Conservation (phyloP, 352 stramenopile genomes). For the Globisporangium polare region DNA sequence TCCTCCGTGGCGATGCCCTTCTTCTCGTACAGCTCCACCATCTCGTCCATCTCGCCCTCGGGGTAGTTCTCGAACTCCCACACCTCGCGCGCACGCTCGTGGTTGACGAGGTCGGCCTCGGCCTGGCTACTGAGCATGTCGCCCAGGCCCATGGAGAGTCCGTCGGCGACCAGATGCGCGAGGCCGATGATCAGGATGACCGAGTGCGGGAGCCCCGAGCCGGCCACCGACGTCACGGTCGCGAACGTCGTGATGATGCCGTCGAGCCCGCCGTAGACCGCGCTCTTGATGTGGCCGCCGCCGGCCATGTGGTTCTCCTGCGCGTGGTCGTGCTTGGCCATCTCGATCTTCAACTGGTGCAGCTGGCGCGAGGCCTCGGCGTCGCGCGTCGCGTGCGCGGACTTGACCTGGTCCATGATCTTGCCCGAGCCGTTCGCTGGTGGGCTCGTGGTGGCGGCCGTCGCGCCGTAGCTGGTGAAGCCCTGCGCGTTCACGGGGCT, state of each 20-base stretch:
- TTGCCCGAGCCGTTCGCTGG: conserved; percentile 19
- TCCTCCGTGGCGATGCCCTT: conserved; percentile 90
- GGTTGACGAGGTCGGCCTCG: conserved; percentile 91
- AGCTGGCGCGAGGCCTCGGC: conserved; percentile 50
- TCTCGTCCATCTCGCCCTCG: conserved; percentile 95
- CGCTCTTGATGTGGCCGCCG: conserved; percentile 80
- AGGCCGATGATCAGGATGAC: conserved; percentile 95
- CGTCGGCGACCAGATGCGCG: conserved; percentile 94
- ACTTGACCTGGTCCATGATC: conserved; percentile 52
- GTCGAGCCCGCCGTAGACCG: conserved; percentile 95
- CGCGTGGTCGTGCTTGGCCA: conserved; percentile 51
- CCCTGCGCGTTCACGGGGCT: conserved; percentile 22
- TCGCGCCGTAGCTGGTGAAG: conserved; percentile 45
- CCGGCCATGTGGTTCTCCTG: conserved; percentile 70
- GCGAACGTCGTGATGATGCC: conserved; percentile 96
- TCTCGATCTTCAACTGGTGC: conserved; percentile 67
- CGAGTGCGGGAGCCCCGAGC: conserved; percentile 79
- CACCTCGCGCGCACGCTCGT: conserved; percentile 89
- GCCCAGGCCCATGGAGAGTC: conserved; percentile 93
- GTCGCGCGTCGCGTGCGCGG: conserved; percentile 43
- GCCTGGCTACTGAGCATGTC: conserved; percentile 94
- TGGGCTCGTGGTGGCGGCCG: conserved; percentile 1
- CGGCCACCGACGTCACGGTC: conserved; percentile 92
- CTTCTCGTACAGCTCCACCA: conserved; percentile 95
- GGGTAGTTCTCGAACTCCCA: conserved; percentile 97